Evolutionary conservation across 352 stramenopile species (phyloP), one percentile per base, ranked within the genome.

Genomic region (Aphanomyces euteiches): DNA sequence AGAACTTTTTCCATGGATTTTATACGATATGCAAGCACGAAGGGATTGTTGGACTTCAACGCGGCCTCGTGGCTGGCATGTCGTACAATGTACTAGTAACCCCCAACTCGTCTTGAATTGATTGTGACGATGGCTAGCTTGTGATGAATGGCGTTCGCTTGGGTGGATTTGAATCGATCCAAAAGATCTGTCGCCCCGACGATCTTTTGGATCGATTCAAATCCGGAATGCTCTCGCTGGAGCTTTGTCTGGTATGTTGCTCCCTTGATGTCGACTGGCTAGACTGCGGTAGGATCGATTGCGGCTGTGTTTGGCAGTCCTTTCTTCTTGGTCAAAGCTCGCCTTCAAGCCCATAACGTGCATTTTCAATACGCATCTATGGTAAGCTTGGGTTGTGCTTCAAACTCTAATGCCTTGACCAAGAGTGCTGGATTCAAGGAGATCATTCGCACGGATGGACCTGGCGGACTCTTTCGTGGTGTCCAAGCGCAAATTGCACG

Each of bases 301-400:
- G 87, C 86, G 2, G 87, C 84, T 15, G 79, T 83, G 54, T 77
- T 92, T 68, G 87, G 87, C n/a, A 92, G 84, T 72, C 87, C 87
- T 17, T 93, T 95, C 74, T 93, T 89, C 72, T 78, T 95, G n/a
- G 79, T 95, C 8, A 95, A 95, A 70, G 83, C 87, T 36, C 75
- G 87, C 6, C 89, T 95, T 60, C 87, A 95, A 67, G 87, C 85
- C 0, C 84, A 85, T 21, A 93, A 93, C 74, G 75, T 85, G 4
- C 84, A 93, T 61, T 95, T 93, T 61, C 75, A 87, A 7, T 95
- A 95, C 74, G 80, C 72, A 1, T 78, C 81, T 74, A 92, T 95
- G 87, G 87, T 95, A 79, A 39, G 72, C 10, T 41, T 43, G 28
- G 28, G 28, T 28, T 28, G 28, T 28, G 28, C 28, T 2, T 28